phyloP scores from a whole-genome alignment of 148 eudicot species.

The Vaccinium macrocarpon region DNA sequence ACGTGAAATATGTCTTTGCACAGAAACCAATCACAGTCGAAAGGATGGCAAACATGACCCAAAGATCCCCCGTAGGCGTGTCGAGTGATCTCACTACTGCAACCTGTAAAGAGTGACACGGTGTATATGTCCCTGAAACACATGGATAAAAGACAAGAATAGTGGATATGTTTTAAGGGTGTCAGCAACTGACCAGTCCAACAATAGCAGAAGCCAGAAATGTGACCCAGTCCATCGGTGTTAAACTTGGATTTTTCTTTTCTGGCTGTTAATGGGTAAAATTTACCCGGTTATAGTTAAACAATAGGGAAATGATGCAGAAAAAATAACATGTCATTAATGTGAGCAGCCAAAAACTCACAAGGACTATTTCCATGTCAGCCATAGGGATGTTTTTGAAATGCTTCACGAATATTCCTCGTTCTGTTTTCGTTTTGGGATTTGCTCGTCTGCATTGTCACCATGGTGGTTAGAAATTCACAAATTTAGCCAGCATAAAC shows the following conservation, averaged over 20 bases:
- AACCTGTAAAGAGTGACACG: constrained; percentile 47
- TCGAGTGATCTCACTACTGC: constrained; percentile 79
- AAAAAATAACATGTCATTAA: constrained; percentile 1
- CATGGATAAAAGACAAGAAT: not conserved
- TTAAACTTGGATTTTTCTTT: constrained; percentile 93
- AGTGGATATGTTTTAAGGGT: not conserved
- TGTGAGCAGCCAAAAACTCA: constrained; percentile 35
- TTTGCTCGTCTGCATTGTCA: constrained; percentile 57
- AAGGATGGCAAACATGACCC: constrained; percentile 83
- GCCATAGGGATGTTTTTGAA: constrained; percentile 98
- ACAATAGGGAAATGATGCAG: not conserved
- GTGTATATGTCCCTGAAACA: not conserved
- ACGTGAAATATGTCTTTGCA: constrained; percentile 99
- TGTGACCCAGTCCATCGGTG: constrained; percentile 98
- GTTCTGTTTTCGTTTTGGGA: constrained; percentile 50
- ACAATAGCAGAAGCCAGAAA: constrained; percentile 82
- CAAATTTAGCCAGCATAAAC: not conserved
- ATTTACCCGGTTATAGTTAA: not conserved
- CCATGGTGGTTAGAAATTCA: not conserved
- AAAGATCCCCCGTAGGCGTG: constrained; percentile 67
- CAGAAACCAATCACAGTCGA: constrained; percentile 81
- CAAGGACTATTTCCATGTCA: constrained; percentile 93
- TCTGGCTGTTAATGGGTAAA: constrained; percentile 60
- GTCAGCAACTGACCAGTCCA: constrained; percentile 73
- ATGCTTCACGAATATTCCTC: constrained; percentile 90